Percentiles rank a stretch among this genome's conserved stretches.
Evolutionary conservation across 768 basidiomycete species (phyloP).

Genomic region (Trametes cubensis): DNA sequence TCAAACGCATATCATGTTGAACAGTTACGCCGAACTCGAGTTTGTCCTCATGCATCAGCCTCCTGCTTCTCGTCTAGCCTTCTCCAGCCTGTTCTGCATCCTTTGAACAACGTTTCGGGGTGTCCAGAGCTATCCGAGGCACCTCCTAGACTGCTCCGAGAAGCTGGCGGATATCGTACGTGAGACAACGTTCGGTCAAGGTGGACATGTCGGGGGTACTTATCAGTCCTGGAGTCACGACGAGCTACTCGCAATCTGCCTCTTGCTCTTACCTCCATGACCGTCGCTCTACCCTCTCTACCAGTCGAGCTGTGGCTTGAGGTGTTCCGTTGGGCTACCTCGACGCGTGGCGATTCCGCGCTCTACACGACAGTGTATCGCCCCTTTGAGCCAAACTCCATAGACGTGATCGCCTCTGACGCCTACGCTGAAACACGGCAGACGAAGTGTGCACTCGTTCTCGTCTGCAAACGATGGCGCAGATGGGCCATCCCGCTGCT

Average conservation of each 20-base stretch:
- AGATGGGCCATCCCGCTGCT: conserved; percentile 47
- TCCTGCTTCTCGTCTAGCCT: neutral
- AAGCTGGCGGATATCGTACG: too few species aligned
- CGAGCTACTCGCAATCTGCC: neutral
- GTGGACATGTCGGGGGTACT: neutral
- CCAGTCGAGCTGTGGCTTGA: conserved; percentile 33
- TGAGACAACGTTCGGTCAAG: too few species aligned
- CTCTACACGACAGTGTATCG: conserved; percentile 40
- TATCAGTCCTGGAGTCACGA: neutral
- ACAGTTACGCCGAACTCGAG: neutral
- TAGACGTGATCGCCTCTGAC: conserved; percentile 20
- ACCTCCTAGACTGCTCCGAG: neutral
- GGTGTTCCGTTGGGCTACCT: conserved; percentile 33
- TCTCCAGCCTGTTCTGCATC: neutral
- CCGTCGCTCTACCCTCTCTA: conserved; percentile 8
- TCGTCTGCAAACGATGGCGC: conserved; percentile 64
- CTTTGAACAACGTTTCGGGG: neutral
- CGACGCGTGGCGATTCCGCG: conserved; percentile 41
- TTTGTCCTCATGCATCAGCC: neutral
- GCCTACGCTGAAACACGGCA: conserved; percentile 36
- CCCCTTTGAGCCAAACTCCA: conserved; percentile 46
- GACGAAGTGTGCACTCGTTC: conserved; percentile 46
- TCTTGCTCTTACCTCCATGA: neutral
- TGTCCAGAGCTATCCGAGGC: neutral
- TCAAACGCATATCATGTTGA: too few species aligned